Conservation (phyloP, 495 filamentous ascomycete genomes). For the Daldinia grandis region DNA sequence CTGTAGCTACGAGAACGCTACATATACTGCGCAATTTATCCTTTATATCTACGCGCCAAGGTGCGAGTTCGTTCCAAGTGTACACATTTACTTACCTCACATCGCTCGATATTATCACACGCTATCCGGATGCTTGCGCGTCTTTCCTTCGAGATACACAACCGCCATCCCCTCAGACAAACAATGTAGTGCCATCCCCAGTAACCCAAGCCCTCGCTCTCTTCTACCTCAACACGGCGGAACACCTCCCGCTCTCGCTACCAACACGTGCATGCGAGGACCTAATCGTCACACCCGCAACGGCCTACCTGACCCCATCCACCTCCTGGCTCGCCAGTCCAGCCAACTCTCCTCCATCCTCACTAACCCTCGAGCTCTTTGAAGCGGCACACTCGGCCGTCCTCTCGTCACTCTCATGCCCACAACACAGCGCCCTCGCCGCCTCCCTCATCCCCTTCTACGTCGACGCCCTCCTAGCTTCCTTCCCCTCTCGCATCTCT, state of each 20-base stretch:
- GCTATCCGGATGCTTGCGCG: constrained; percentile 73
- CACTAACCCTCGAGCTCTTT: constrained; percentile 73
- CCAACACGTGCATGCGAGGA: constrained; percentile 71
- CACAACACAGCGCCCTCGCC: constrained; percentile 75
- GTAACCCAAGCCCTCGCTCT: constrained; percentile 82
- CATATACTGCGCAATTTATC: constrained; percentile 82
- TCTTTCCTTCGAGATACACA: constrained; percentile 73
- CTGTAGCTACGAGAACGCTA: constrained; percentile 78
- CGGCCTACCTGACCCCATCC: constrained; percentile 76
- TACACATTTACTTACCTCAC: constrained; percentile 86
- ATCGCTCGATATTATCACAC: constrained; percentile 85
- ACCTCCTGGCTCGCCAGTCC: constrained; percentile 66
- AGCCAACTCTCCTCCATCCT: constrained; percentile 48
- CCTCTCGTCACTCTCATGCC: constrained; percentile 82
- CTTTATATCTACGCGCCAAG: constrained; percentile 84
- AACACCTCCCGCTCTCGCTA: constrained; percentile 82
- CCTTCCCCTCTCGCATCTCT: constrained; percentile 85
- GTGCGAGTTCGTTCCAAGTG: constrained; percentile 75
- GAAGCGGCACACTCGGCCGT: constrained; percentile 91
- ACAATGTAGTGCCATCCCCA: constrained; percentile 70
- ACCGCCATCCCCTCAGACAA: constrained; percentile 60
- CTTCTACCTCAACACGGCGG: constrained; percentile 89
- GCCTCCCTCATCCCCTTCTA: constrained; percentile 84
- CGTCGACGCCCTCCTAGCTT: constrained; percentile 80
- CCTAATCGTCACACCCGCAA: constrained; percentile 75